These are phyloP conservation scores for Aureobasidium subglaciale DNA, from an alignment of 2,329 filamentous ascomycete genomes.

Conservation along the genomic window DNA sequence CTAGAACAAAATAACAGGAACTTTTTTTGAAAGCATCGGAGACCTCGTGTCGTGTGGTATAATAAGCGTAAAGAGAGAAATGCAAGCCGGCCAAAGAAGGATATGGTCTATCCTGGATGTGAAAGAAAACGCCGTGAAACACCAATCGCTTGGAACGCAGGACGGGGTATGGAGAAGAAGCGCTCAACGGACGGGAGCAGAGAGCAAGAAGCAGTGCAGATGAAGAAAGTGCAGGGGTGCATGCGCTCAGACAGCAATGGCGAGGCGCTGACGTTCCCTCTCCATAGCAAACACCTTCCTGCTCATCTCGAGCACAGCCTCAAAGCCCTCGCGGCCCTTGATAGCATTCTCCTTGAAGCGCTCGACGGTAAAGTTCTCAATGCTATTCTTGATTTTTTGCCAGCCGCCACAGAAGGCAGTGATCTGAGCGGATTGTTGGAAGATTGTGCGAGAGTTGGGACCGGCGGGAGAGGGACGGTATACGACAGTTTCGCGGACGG, in stretches of 20 bases:
- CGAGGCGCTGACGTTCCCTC: constrained; percentile 51
- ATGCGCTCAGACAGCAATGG: background rate
- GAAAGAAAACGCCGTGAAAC: background rate
- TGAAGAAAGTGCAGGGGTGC: background rate
- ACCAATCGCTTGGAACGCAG: constrained; percentile 14
- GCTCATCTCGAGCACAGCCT: constrained; percentile 89
- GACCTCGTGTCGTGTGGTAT: constrained; percentile 10
- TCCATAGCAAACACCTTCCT: constrained; percentile 87
- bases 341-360: constrained; percentile 86
- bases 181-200: too few species aligned
- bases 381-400: constrained; percentile 93
- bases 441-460: constrained; percentile 60
- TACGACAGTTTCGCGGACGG: constrained; percentile 84
- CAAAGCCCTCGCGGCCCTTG: constrained; percentile 89
- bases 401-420: constrained; percentile 92
- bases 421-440: constrained; percentile 84
- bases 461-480: constrained; percentile 56
- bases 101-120: background rate
- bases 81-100: background rate
- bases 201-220: background rate
- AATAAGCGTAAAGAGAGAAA: background rate
- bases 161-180: constrained; percentile 4
- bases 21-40: background rate
- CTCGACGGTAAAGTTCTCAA: constrained; percentile 85
- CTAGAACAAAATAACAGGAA: background rate